These are phyloP conservation scores for Lanmaoa rubissima DNA, from an alignment of 768 basidiomycete species.

Conservation along the genomic window DNA sequence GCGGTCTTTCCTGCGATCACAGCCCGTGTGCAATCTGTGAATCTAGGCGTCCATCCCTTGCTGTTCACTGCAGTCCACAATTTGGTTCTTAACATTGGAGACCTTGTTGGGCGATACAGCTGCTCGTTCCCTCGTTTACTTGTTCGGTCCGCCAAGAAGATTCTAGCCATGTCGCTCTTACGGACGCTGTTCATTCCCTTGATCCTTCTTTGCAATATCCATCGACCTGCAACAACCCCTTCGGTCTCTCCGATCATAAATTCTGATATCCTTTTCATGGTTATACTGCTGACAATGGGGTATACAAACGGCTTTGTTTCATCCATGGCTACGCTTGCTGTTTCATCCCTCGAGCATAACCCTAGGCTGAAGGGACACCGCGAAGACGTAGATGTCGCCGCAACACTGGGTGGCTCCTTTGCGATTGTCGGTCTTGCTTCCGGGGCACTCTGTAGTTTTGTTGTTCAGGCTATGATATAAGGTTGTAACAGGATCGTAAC, in stretches of 20 bases:
- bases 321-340: constrained; percentile 74
- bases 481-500: constrained; percentile 6
- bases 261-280: constrained; percentile 74
- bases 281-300: constrained; percentile 68
- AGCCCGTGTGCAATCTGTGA: neutral
- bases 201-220: neutral
- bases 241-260: constrained; percentile 48
- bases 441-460: constrained; percentile 82
- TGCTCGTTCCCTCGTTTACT: neutral
- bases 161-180: neutral
- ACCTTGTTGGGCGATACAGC: neutral
- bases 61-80: neutral
- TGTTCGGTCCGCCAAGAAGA: neutral
- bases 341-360: constrained; percentile 79
- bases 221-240: neutral
- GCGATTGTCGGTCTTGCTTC: constrained; percentile 69
- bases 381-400: constrained; percentile 84
- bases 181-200: neutral
- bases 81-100: neutral
- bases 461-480: constrained; percentile 66
- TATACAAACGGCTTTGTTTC: constrained; percentile 46
- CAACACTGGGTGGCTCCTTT: constrained; percentile 76
- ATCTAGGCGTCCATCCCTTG: neutral
- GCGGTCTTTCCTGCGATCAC: neutral
- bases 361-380: constrained; percentile 60